Conservation (phyloP, 805 yeast species). For the Cyberlindnera misumaiensis region DNA sequence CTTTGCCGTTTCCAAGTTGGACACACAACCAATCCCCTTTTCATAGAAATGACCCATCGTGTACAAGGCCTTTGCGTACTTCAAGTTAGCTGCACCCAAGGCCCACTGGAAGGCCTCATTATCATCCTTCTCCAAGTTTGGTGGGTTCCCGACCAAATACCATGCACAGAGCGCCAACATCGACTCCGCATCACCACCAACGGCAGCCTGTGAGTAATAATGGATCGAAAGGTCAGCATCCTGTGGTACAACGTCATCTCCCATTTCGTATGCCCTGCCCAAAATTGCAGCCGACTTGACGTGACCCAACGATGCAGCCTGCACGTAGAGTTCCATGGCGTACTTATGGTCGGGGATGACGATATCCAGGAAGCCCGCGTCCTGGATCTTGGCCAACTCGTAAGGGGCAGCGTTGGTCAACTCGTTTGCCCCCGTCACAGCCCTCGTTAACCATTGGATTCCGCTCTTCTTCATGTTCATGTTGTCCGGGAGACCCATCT, state of each 20-base stretch:
- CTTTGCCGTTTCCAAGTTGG: conserved; percentile 49
- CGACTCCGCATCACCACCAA: conserved; percentile 79
- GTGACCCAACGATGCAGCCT: conserved; percentile 86
- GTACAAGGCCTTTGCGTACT: conserved; percentile 75
- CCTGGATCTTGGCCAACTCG: conserved; percentile 81
- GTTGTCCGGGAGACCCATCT: conserved; percentile 73
- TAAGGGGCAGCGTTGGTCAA: conserved; percentile 89
- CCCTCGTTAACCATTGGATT: conserved; percentile 87
- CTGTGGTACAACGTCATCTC: conserved; percentile 55
- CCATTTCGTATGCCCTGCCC: conserved; percentile 82
- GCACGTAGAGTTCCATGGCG: conserved; percentile 79
- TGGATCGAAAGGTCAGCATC: conserved; percentile 84
- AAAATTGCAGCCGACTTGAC: conserved; percentile 70
- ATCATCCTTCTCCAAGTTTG: conserved; percentile 70
- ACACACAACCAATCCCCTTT: conserved; percentile 78
- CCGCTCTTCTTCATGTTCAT: conserved; percentile 75
- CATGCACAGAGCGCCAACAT: conserved; percentile 96
- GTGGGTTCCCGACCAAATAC: conserved; percentile 89
- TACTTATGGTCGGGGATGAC: conserved; percentile 78
- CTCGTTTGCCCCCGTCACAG: conserved; percentile 77
- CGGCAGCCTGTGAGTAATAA: conserved; percentile 86
- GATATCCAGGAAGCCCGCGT: conserved; percentile 79
- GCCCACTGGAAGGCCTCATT: conserved; percentile 96
- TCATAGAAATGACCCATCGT: conserved; percentile 81
- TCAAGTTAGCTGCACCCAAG: conserved; percentile 68